Percentiles rank a stretch among this genome's conserved stretches.
phyloP scores from a whole-genome alignment of 2,329 filamentous ascomycete genomes.

The Thelonectria rubi region DNA sequence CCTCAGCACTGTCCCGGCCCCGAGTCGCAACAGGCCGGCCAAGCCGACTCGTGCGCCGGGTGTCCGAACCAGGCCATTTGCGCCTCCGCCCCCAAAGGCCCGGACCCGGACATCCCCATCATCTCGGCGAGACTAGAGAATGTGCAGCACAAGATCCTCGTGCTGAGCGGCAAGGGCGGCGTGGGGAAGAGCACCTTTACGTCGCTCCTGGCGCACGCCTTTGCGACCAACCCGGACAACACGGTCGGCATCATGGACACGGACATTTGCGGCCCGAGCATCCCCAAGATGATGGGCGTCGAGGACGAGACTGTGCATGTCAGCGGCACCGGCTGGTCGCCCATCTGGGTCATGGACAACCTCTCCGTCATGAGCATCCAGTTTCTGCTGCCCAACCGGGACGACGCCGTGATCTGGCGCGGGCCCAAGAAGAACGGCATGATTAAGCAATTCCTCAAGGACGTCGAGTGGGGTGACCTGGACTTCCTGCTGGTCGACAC shows the following conservation, averaged over 20 bases:
- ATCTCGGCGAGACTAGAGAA: conserved; percentile 84
- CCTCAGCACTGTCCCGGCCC: conserved; percentile 97
- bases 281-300: conserved; percentile 99
- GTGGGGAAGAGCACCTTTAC: conserved; percentile 97
- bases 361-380: conserved; percentile 97
- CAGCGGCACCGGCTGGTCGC: conserved; percentile 88
- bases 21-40: conserved; percentile 75
- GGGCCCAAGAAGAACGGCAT: conserved; percentile 98
- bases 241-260: conserved; percentile 97
- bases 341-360: conserved; percentile 95
- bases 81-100: conserved; percentile 91
- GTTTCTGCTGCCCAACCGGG: conserved; percentile 93
- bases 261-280: conserved; percentile 94
- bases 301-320: conserved; percentile 94
- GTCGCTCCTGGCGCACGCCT: conserved; percentile 85
- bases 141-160: conserved; percentile 90
- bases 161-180: conserved; percentile 93
- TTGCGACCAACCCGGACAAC: conserved; percentile 80
- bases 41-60: conserved; percentile 85
- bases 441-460: conserved; percentile 97
- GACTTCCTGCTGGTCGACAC: conserved; percentile 96
- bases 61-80: conserved; percentile 98
- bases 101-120: conserved; percentile 90
- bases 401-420: conserved; percentile 97
- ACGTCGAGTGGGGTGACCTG: conserved; percentile 96